A percentile compares a stretch with the other conserved stretches of the same genome.
Conservation (phyloP, 345 rosid species). For the Ricinus communis region DNA sequence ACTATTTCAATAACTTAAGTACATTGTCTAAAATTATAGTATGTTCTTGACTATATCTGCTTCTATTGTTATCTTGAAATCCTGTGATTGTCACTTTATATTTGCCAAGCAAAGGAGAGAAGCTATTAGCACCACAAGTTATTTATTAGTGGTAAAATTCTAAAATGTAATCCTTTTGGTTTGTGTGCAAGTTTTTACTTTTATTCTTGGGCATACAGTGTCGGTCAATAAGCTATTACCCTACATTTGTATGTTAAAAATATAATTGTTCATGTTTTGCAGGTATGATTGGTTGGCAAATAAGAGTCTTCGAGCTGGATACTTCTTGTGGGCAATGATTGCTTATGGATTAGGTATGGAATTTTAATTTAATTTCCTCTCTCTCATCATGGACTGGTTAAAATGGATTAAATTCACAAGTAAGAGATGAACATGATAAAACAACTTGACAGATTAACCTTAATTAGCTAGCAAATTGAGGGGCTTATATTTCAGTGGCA, state of each 20-base stretch:
- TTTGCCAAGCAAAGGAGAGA: not conserved
- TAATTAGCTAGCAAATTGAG: not conserved
- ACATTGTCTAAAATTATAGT: not conserved
- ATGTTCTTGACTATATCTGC: not conserved
- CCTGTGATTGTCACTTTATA: not conserved
- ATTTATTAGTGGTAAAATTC: not conserved
- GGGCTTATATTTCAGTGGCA: not conserved
- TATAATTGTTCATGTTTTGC: slow-evolving; percentile 18
- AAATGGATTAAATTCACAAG: not conserved
- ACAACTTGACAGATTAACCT: not conserved
- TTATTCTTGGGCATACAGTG: not conserved
- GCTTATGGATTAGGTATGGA: slow-evolving; percentile 88
- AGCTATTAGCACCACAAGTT: not conserved
- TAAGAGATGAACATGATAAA: not conserved
- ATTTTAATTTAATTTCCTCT: slow-evolving; percentile 6
- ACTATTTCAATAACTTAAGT: not conserved
- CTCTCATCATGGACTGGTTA: not conserved
- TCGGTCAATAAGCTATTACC: not conserved
- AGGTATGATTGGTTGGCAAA: slow-evolving; percentile 93
- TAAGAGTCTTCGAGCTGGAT: slow-evolving; percentile 80
- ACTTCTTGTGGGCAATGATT: slow-evolving; percentile 91
- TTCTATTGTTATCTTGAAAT: not conserved
- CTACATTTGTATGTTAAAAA: not conserved
- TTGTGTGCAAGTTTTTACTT: not conserved
- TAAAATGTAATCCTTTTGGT: not conserved